phyloP scores from a whole-genome alignment of 192 early-diverging fungal species.

The Podila verticillata region DNA sequence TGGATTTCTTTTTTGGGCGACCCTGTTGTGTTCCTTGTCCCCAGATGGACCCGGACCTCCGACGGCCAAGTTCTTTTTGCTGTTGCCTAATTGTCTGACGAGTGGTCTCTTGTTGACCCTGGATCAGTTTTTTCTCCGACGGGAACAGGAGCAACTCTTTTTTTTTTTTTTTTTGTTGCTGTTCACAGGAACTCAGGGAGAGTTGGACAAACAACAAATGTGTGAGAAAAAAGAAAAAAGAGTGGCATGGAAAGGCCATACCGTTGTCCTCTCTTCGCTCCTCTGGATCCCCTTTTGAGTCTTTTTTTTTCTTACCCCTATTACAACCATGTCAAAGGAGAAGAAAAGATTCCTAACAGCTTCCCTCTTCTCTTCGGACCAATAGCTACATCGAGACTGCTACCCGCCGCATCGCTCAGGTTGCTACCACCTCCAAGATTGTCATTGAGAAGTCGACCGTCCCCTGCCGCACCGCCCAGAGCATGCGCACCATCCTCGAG shows the following conservation, averaged over 20 bases:
- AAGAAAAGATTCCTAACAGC: neutral
- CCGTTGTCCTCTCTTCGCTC: too few relatives aligned
- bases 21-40: neutral
- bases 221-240: neutral
- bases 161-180: neutral
- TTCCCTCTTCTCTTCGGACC: neutral
- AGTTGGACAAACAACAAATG: slow-evolving; percentile 1
- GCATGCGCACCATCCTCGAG: slow-evolving; percentile 83
- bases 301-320: too few relatives aligned
- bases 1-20: neutral
- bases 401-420: slow-evolving; percentile 80
- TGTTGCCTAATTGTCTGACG: neutral
- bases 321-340: too few relatives aligned
- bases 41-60: neutral
- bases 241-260: neutral
- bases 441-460: slow-evolving; percentile 95
- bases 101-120: neutral
- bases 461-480: slow-evolving; percentile 88
- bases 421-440: slow-evolving; percentile 82
- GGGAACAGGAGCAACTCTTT: too few relatives aligned
- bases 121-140: neutral
- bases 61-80: neutral
- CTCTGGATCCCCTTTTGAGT: too few relatives aligned
- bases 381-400: slow-evolving; percentile 80
- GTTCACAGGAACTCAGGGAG: neutral